Evolutionary conservation across 257 asterid genomes (phyloP), one percentile per base, ranked within the genome.

Genomic region (Fraxinus cuspidata): DNA sequence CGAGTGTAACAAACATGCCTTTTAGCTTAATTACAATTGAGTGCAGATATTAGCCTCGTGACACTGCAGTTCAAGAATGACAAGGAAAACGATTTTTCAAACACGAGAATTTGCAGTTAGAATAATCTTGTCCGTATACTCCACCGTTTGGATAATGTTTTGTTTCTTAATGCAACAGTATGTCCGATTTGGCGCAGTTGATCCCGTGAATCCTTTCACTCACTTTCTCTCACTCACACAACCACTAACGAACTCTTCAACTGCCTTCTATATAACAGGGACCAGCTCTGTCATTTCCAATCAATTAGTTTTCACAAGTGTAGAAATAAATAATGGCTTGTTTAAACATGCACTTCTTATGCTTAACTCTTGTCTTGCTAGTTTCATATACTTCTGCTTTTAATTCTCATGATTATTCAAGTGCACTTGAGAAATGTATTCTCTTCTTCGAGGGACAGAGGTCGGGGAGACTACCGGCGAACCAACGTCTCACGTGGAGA

Each of bases 391-490:
- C 81, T 83, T 78, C 77, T 13, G 96, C 96, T n/a, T 92, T 87
- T 83, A 90, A 91, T 58, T 27, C 89, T 34, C 87, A 83, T 65
- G 91, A 92, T 49, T 94, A 94, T 35, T 64, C 87, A 0, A 60
- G 78, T 2, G 98, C 98, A 13, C 93, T 94, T 35, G 81, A 85
- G 5, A 94, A 92, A 82, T 92, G 94, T 0, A 89, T 92, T 77
- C 81, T 88, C 73, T 94, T 92, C 84, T 94, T 88, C 29, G 91
- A 94, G 84, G 98, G 93, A 1, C 97, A 94, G 87, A 87, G 97
- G 83, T 94, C 98, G 0, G 96, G 98, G 58, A 87, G 69, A 70
- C 76, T 94, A 19, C 96, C 98, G 0, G 19, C 88, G 0, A 79
- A 70, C 79, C 98, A 90, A 18, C 89, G 86, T 6, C 83, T 85